Base-by-base conservation (phyloP, 75 land plant species). In the Sequoia sempervirens region DNA sequence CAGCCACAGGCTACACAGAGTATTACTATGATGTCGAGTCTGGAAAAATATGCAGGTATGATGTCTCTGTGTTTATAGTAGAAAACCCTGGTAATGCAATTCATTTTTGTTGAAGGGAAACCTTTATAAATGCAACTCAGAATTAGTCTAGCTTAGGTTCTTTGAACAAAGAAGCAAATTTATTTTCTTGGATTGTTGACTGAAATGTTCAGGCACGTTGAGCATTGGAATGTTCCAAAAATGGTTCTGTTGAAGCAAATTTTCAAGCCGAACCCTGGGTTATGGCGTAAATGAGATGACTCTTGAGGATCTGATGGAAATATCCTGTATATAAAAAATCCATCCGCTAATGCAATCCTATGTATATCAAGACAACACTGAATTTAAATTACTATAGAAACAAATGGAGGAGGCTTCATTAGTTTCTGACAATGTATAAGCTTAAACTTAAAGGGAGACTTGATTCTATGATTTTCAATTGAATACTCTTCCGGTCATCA, bases 1-100 rank as follows among this genome's bases (percentile, higher is more conserved):
- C 93, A 97, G 99, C 99, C 50, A 95, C 96, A 64, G 99, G 99
- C 17, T 94, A 92, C 84, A 97, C 99, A 50, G 99, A 97, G 84
- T 97, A 97, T 82, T 97, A 83, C 85, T 97, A 94, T 83, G 91
- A 94, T 85, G 45, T 70, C 32, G 81, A 88, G 45, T 88, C 99
- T 81, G 98, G 99, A 28, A 97, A 88, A 89, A 94, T 97, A 64
- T 91, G 92, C 96, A 97, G 94, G 99, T 95, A 83, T 80, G 52
- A 4, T 66, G 85, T 85, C 40, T 83, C 46, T 82, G 46, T 75
- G 14, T 18, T 46, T 26, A 75, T 40, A 38, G 26, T 75, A 75
- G 38, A 75, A 75, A 73, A 6, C 10, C 45, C 26, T 78, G 32
- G 30, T 20, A 26, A n/a, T 78, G 46, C 50, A 78, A 45, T 26